Percentiles rank a stretch among this genome's conserved stretches.
Conservation (phyloP, 257 asterid genomes). For the Salvia rosmarinus region DNA sequence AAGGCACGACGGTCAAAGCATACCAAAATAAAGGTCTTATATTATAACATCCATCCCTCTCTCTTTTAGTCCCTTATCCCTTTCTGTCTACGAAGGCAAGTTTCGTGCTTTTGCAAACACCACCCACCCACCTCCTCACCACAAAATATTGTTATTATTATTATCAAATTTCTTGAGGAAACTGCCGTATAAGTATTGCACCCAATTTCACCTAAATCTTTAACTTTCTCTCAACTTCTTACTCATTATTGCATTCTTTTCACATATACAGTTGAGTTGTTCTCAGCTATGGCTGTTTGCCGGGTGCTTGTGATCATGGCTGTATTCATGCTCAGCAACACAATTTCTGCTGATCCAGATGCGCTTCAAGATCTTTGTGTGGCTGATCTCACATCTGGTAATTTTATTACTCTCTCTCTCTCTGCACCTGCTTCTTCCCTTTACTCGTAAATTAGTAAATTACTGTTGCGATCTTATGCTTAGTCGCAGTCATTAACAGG, state of each 20-base stretch:
- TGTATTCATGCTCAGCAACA: conserved; percentile 23
- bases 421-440: too few relatives aligned
- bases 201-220: neutral
- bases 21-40: too few relatives aligned
- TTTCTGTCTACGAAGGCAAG: conserved; percentile 34
- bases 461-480: neutral
- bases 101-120: conserved; percentile 39
- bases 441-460: too few relatives aligned
- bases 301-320: conserved; percentile 28
- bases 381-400: conserved; percentile 57
- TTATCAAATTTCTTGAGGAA: too few relatives aligned
- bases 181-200: conserved; percentile 23
- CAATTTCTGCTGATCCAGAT: conserved; percentile 51
- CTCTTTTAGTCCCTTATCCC: too few relatives aligned
- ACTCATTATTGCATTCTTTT: conserved; percentile 35
- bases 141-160: too few relatives aligned
- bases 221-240: neutral
- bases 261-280: neutral
- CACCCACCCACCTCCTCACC: neutral
- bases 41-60: too few relatives aligned
- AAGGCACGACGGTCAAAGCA: too few relatives aligned
- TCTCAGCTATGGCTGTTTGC: conserved; percentile 13
- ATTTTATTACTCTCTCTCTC: neutral
- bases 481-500: neutral
- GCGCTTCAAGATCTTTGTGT: conserved; percentile 57